A percentile compares a stretch with the other conserved stretches of the same genome.
Conservation (phyloP, 2,329 filamentous ascomycete species). For the Diaporthe batatas region DNA sequence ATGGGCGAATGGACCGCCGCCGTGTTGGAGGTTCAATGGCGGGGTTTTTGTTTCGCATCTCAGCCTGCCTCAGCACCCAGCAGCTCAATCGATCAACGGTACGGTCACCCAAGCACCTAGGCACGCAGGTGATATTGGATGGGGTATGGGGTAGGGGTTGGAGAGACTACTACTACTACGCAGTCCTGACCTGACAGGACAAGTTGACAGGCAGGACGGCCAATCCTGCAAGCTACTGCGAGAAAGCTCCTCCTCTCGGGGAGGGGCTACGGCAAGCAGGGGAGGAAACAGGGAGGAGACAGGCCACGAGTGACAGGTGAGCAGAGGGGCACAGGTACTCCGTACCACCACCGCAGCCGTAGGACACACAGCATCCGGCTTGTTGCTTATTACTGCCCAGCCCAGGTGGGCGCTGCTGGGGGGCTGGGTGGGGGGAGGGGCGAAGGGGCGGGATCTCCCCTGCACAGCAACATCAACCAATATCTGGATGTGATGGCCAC, state of each 20-base stretch:
- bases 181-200: background rate
- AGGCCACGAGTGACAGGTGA: slow-evolving; percentile 14
- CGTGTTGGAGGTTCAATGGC: slow-evolving; percentile 44
- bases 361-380: background rate
- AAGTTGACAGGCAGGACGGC: background rate
- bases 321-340: slow-evolving; percentile 2
- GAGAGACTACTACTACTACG: background rate
- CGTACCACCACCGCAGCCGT: background rate
- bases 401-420: background rate
- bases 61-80: slow-evolving; percentile 32
- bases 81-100: background rate
- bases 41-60: slow-evolving; percentile 53
- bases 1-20: slow-evolving; percentile 8
- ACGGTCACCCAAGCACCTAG: background rate
- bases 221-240: slow-evolving; percentile 15
- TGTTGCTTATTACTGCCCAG: background rate
- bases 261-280: slow-evolving; percentile 32
- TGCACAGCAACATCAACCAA: slow-evolving; percentile 15
- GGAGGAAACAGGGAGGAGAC: background rate
- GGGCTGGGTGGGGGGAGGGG: slow-evolving; percentile 10
- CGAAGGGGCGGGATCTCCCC: slow-evolving; percentile 5
- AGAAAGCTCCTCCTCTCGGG: slow-evolving; percentile 23
- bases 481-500: slow-evolving; percentile 10
- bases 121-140: slow-evolving; percentile 16
- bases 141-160: slow-evolving; percentile 5